A percentile compares a stretch with the other conserved stretches of the same genome.
phyloP scores from a whole-genome alignment of 2,329 filamentous ascomycete species.

The Monilinia laxa region DNA sequence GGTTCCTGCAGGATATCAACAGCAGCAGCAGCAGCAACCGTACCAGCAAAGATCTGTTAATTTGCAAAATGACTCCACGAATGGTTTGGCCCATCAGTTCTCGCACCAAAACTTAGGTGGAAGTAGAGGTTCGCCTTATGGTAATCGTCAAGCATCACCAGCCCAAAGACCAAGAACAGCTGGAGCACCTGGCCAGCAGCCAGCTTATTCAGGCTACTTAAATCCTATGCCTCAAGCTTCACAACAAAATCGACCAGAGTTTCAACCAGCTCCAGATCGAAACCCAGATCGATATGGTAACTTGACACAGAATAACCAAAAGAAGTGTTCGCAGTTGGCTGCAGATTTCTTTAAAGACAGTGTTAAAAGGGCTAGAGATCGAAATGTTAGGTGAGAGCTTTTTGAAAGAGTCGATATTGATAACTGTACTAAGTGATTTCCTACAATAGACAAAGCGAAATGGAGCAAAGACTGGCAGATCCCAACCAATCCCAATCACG shows the following conservation, averaged over 20 bases:
- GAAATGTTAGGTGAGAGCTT: slow-evolving; percentile 77
- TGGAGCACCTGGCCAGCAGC: slow-evolving; percentile 62
- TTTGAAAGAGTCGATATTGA: not conserved
- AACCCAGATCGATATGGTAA: slow-evolving; percentile 77
- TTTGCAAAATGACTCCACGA: slow-evolving; percentile 78
- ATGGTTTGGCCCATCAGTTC: slow-evolving; percentile 91
- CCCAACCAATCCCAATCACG: slow-evolving; percentile 70
- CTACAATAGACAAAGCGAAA: slow-evolving; percentile 73
- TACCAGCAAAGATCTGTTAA: slow-evolving; percentile 50
- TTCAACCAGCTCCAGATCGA: slow-evolving; percentile 76
- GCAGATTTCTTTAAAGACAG: slow-evolving; percentile 98
- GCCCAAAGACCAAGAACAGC: slow-evolving; percentile 81
- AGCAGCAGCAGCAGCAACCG: slow-evolving; percentile 50
- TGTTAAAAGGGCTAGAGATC: slow-evolving; percentile 90
- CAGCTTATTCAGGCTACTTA: slow-evolving; percentile 63
- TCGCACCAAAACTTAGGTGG: slow-evolving; percentile 91
- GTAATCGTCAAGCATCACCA: slow-evolving; percentile 63
- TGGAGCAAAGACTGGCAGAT: slow-evolving; percentile 82
- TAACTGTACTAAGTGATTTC: slow-evolving; percentile 14
- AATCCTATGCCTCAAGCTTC: slow-evolving; percentile 63
- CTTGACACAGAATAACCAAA: slow-evolving; percentile 67
- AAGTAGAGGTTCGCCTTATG: slow-evolving; percentile 68
- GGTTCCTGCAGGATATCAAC: slow-evolving; percentile 48
- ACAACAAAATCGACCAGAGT: slow-evolving; percentile 62
- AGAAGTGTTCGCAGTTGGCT: slow-evolving; percentile 68